Percentiles rank a stretch among this genome's conserved stretches.
Conservation (phyloP, 2,329 filamentous ascomycete species). For the Balansia obtecta region DNA sequence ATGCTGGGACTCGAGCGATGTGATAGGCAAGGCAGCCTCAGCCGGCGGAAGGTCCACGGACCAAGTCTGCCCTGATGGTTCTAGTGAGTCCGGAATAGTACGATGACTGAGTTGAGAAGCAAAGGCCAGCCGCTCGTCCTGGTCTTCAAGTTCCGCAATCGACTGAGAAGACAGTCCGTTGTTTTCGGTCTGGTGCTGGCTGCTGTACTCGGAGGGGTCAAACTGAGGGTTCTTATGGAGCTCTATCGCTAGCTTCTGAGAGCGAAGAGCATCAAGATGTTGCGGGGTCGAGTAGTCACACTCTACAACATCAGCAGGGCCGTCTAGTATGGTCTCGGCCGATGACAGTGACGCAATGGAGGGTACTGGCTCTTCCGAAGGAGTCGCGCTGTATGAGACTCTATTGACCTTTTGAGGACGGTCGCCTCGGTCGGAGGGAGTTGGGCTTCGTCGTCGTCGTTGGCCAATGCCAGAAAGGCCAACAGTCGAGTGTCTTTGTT, state of each 20-base stretch:
- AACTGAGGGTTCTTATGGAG: constrained; percentile 19
- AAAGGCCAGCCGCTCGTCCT: constrained; percentile 20
- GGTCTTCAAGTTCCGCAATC: constrained; percentile 23
- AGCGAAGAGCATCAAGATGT: not conserved
- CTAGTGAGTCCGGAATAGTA: constrained; percentile 34
- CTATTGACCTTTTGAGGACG: constrained; percentile 13
- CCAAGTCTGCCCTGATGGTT: constrained; percentile 16
- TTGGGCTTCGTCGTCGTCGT: not conserved
- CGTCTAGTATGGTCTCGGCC: constrained; percentile 9
- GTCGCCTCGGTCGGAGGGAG: constrained; percentile 8
- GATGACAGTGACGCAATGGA: constrained; percentile 18
- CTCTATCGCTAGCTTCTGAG: constrained; percentile 16
- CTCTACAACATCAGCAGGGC: constrained; percentile 8
- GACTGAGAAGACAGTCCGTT: constrained; percentile 19
- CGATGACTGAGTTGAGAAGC: constrained; percentile 19
- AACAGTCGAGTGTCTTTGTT: constrained; percentile 2
- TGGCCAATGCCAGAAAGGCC: not conserved
- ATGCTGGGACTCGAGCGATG: not conserved
- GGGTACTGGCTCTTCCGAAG: constrained; percentile 18
- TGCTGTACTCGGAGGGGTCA: constrained; percentile 23
- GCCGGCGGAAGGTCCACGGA: constrained; percentile 5
- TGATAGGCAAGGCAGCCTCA: not conserved
- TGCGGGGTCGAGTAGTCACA: not conserved
- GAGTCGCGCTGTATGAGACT: constrained; percentile 11
- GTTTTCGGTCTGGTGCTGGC: constrained; percentile 17